Conservation (phyloP, 2,329 filamentous ascomycete species). For the Beauveria brongniartii region DNA sequence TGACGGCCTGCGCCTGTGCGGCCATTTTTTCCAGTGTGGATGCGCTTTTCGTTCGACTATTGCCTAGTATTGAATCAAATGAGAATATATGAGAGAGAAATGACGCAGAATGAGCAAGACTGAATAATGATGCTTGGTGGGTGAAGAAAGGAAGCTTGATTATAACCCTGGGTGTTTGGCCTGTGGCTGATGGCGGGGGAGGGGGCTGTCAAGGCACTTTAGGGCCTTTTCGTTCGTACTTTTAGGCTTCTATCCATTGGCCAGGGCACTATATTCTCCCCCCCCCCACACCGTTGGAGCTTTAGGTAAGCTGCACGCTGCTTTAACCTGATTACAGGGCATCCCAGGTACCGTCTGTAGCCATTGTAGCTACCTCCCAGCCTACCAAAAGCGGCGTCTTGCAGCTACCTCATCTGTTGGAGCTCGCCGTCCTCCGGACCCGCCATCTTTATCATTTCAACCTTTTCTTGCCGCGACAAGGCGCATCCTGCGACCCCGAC, state of each 20-base stretch:
- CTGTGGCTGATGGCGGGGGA: constrained; percentile 5
- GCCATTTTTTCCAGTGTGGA: constrained; percentile 27
- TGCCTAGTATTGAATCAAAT: neutral
- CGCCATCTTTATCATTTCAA: neutral
- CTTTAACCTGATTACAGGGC: neutral
- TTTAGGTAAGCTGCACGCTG: neutral
- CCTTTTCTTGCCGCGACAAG: constrained; percentile 3
- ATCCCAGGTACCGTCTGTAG: neutral
- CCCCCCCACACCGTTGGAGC: neutral
- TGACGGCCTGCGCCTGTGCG: constrained; percentile 45
- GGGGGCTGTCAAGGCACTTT: constrained; percentile 1
- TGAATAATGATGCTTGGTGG: neutral
- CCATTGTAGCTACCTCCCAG: too few species aligned
- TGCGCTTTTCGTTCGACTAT: neutral
- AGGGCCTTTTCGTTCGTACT: neutral
- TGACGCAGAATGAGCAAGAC: neutral
- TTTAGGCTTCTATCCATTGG: neutral
- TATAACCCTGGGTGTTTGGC: neutral
- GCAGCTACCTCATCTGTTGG: constrained; percentile 14
- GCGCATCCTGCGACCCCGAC: neutral
- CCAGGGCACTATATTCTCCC: neutral
- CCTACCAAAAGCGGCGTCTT: neutral
- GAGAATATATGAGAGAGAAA: neutral
- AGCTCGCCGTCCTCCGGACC: constrained; percentile 26
- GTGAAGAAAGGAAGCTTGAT: neutral